Evolutionary conservation across 1,139 yeast species (phyloP).

Genomic region (Chernovozyma aurita): DNA sequence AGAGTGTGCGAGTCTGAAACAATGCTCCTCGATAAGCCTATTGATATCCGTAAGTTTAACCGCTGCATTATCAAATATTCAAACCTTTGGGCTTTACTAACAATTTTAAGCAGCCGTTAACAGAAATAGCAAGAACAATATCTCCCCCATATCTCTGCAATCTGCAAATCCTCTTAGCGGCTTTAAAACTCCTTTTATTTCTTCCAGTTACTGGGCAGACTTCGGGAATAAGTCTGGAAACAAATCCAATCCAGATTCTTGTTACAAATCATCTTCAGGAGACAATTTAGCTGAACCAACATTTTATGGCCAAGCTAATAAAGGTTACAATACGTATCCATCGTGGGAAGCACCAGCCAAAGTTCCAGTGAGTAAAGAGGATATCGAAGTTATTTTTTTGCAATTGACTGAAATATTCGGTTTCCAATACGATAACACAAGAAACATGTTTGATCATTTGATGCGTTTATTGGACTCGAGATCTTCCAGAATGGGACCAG

Average conservation of each 20-base stretch:
- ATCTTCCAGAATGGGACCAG: slow-evolving; percentile 58
- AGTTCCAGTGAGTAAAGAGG: slow-evolving; percentile 56
- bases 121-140: too few relatives aligned
- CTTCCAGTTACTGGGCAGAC: slow-evolving; percentile 44
- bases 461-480: slow-evolving; percentile 63
- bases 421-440: slow-evolving; percentile 58
- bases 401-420: slow-evolving; percentile 57
- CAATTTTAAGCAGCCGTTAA: too few relatives aligned
- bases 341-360: slow-evolving; percentile 44
- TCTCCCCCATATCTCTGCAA: too few relatives aligned
- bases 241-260: slow-evolving; percentile 17
- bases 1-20: neutral
- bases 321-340: slow-evolving; percentile 51
- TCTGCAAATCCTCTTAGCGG: slow-evolving; percentile 45
- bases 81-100: neutral
- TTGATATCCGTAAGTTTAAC: neutral
- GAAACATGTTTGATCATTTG: slow-evolving; percentile 63
- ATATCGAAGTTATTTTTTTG: slow-evolving; percentile 54
- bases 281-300: slow-evolving; percentile 39
- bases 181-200: slow-evolving; percentile 43
- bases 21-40: neutral
- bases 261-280: slow-evolving; percentile 19
- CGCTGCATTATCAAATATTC: too few relatives aligned
- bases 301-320: slow-evolving; percentile 33
- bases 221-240: slow-evolving; percentile 27